These are phyloP conservation scores for Teunomyces barrocoloradensis DNA, from an alignment of 805 yeast species.

Conservation along the genomic window DNA sequence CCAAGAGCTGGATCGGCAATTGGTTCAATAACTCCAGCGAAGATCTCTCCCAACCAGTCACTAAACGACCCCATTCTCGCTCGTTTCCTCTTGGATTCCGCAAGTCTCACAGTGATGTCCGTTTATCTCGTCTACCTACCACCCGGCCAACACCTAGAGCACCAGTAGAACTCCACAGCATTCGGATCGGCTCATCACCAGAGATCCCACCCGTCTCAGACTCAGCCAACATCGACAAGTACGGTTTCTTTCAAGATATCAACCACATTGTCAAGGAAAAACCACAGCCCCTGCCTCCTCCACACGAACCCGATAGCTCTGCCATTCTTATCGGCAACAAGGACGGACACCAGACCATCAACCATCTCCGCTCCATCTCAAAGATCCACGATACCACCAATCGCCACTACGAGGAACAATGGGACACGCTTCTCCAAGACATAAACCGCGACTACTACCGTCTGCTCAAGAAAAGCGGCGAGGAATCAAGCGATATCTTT, in stretches of 20 bases:
- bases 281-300: neutral
- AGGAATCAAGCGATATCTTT: conserved; percentile 20
- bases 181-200: conserved; percentile 6
- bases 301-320: conserved; percentile 5
- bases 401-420: conserved; percentile 34
- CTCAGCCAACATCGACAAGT: conserved; percentile 40
- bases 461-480: conserved; percentile 8
- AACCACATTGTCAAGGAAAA: conserved; percentile 3
- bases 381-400: conserved; percentile 44
- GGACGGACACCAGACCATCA: conserved; percentile 13
- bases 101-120: neutral
- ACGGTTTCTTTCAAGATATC: conserved; percentile 44
- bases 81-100: conserved; percentile 8
- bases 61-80: conserved; percentile 16
- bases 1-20: conserved; percentile 13
- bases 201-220: neutral
- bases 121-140: neutral
- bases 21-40: conserved; percentile 14
- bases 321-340: conserved; percentile 14
- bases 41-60: conserved; percentile 2
- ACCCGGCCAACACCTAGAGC: conserved; percentile 13
- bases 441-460: conserved; percentile 22
- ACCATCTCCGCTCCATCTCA: conserved; percentile 37
- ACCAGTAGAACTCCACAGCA: conserved; percentile 46
- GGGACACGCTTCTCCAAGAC: conserved; percentile 46